phyloP scores from a whole-genome alignment of 305 asterid genomes.

The Salvia sclarea region DNA sequence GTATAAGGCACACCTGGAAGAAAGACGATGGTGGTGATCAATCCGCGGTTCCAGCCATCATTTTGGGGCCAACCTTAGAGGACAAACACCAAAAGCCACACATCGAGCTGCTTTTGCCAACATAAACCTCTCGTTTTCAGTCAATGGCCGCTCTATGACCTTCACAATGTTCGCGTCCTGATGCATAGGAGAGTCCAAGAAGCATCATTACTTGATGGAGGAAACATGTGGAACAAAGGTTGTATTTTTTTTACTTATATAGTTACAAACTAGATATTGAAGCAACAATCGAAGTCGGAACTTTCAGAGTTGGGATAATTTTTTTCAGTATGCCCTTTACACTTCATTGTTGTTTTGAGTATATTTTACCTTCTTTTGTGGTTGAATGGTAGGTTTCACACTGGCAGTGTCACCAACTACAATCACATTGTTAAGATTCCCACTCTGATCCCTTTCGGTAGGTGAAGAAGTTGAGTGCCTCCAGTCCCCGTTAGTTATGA shows the following conservation, averaged over 20 bases:
- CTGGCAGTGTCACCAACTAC: slow-evolving; percentile 80
- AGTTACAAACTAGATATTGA: not conserved
- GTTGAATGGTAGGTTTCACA: slow-evolving; percentile 68
- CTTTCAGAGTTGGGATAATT: too few relatives aligned
- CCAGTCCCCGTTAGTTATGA: slow-evolving; percentile 76
- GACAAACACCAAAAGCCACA: slow-evolving; percentile 79
- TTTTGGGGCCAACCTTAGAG: slow-evolving; percentile 79
- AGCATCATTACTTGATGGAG: too few relatives aligned
- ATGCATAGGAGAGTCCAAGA: slow-evolving; percentile 1
- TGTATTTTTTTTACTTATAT: too few relatives aligned
- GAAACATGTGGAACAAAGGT: too few relatives aligned
- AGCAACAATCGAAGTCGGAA: not conserved
- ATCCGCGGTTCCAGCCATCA: slow-evolving; percentile 26
- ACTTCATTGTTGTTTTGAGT: not conserved
- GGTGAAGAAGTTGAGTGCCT: slow-evolving; percentile 86
- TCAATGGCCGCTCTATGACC: slow-evolving; percentile 94
- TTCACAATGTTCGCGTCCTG: slow-evolving; percentile 90
- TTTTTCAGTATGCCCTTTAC: too few relatives aligned
- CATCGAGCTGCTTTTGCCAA: slow-evolving; percentile 98
- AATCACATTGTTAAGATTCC: slow-evolving; percentile 78
- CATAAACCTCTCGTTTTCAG: slow-evolving; percentile 92
- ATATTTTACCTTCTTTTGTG: slow-evolving; percentile 62
- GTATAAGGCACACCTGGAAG: not conserved
- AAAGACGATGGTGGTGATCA: too few relatives aligned
- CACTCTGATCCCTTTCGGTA: slow-evolving; percentile 83